Evolutionary conservation across 2,329 filamentous ascomycete species (phyloP).

Genomic region (Fusarium nanum): DNA sequence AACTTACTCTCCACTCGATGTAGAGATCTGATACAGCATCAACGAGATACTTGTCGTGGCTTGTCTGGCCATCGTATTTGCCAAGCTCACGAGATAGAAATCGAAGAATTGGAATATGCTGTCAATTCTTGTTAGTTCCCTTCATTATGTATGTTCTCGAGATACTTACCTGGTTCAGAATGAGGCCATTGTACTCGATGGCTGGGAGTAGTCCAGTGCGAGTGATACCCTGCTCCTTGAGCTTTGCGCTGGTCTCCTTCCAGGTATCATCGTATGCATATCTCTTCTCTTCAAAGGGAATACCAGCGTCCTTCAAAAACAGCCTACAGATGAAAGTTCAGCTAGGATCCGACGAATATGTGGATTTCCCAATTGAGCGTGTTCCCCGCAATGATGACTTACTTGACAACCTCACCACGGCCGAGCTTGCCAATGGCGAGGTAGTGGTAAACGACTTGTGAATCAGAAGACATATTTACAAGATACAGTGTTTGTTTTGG

Average conservation of each 20-base stretch:
- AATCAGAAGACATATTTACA: conserved; percentile 1
- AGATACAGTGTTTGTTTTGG: rapidly evolving
- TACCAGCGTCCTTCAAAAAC: conserved; percentile 33
- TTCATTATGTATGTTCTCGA: rapidly evolving
- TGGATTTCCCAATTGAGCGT: rapidly evolving
- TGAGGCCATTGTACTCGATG: conserved; percentile 51
- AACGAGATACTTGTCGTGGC: conserved; percentile 18
- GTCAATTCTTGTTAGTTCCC: rapidly evolving
- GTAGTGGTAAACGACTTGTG: conserved; percentile 41
- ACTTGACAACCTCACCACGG: conserved; percentile 47
- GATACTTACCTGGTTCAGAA: conserved; percentile 38
- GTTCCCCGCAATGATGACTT: neutral
- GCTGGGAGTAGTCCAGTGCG: conserved; percentile 51
- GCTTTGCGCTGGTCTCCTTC: conserved; percentile 40
- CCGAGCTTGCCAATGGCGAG: conserved; percentile 45
- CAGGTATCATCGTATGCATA: conserved; percentile 32
- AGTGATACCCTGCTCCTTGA: conserved; percentile 44
- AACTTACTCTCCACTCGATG: conserved; percentile 20
- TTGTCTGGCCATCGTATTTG: conserved; percentile 29
- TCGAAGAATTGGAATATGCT: conserved; percentile 28
- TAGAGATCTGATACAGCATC: conserved; percentile 26
- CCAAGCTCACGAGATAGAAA: conserved; percentile 25
- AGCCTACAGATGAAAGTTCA: conserved; percentile 4
- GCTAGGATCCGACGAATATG: rapidly evolving
- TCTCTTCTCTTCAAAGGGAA: conserved; percentile 32